Conservation (phyloP, 78 protist species). For the Guillardia theta region DNA sequence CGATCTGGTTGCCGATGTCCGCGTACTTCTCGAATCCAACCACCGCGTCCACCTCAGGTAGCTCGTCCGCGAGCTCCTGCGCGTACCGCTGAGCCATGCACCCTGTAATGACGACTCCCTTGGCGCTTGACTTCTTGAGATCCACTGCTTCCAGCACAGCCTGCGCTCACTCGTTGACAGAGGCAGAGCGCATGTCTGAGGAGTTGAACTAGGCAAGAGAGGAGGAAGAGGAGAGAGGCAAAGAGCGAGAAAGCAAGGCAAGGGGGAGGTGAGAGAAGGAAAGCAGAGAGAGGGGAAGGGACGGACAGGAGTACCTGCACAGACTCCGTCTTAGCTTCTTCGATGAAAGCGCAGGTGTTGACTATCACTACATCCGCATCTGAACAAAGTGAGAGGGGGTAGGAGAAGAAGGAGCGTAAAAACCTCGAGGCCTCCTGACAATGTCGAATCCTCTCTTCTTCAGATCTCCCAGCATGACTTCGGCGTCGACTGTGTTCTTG, state of each 20-base stretch:
- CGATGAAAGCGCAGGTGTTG: slow-evolving; percentile 8
- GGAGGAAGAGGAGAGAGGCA: not conserved
- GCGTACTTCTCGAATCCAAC: slow-evolving; percentile 41
- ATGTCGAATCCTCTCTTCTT: not conserved
- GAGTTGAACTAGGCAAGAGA: not conserved
- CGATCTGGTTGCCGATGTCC: not conserved
- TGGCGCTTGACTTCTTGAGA: not conserved
- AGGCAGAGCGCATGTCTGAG: too few species aligned
- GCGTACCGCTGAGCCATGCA: slow-evolving; percentile 55
- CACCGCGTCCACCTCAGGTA: slow-evolving; percentile 48
- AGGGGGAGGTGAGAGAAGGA: not conserved
- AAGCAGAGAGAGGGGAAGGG: not conserved
- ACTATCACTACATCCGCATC: slow-evolving; percentile 28
- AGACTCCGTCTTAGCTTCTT: not conserved
- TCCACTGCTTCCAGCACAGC: not conserved
- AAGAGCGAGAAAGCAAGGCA: not conserved
- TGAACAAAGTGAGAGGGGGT: not conserved
- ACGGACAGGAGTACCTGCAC: not conserved
- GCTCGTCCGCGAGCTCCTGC: slow-evolving; percentile 10
- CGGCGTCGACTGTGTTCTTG: not conserved
- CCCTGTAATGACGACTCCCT: slow-evolving; percentile 36
- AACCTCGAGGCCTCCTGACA: not conserved
- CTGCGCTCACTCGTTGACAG: too few species aligned
- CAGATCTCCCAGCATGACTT: slow-evolving; percentile 19
- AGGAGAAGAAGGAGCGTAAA: not conserved